Evolutionary conservation across 331 rosid genomes (phyloP).

Genomic region (Saraca asoca): DNA sequence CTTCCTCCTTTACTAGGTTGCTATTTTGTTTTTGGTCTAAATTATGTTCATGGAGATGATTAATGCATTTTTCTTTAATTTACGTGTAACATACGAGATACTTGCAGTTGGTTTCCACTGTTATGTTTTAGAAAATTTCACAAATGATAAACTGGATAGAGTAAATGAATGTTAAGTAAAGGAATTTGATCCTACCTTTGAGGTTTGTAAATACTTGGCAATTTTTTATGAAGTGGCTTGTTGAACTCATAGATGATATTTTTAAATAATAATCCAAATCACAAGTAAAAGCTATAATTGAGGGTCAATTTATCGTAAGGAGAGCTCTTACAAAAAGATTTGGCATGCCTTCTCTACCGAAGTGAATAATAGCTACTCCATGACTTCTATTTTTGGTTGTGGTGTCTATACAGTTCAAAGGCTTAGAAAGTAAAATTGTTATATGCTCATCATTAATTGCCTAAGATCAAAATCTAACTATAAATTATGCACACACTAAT

Average conservation of each 20-base stretch:
- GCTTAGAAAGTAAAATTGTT: too few species aligned
- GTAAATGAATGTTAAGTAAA: slow-evolving; percentile 57
- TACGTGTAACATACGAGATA: too few species aligned
- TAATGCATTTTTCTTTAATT: not conserved
- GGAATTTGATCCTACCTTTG: slow-evolving; percentile 82
- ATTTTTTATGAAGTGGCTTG: not conserved
- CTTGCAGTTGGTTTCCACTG: slow-evolving; percentile 81
- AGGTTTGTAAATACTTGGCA: slow-evolving; percentile 54
- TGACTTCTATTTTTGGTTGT: slow-evolving; percentile 86
- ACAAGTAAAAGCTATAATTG: slow-evolving; percentile 81
- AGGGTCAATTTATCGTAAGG: slow-evolving; percentile 90
- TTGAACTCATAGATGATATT: slow-evolving; percentile 25
- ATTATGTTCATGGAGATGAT: slow-evolving; percentile 1
- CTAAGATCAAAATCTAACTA: slow-evolving; percentile 13
- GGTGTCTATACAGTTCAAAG: slow-evolving; percentile 89
- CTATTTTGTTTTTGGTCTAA: slow-evolving; percentile 28
- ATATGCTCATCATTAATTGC: too few species aligned
- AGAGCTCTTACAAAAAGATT: slow-evolving; percentile 94
- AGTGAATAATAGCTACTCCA: slow-evolving; percentile 78
- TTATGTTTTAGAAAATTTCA: slow-evolving; percentile 65
- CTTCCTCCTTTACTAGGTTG: slow-evolving; percentile 96
- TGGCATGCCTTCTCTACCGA: slow-evolving; percentile 95
- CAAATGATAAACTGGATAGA: slow-evolving; percentile 51
- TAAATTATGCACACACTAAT: too few species aligned
- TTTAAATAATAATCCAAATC: slow-evolving; percentile 26